Evolutionary conservation across 768 basidiomycete species (phyloP).

Genomic region (Leccinum fibrillosum): DNA sequence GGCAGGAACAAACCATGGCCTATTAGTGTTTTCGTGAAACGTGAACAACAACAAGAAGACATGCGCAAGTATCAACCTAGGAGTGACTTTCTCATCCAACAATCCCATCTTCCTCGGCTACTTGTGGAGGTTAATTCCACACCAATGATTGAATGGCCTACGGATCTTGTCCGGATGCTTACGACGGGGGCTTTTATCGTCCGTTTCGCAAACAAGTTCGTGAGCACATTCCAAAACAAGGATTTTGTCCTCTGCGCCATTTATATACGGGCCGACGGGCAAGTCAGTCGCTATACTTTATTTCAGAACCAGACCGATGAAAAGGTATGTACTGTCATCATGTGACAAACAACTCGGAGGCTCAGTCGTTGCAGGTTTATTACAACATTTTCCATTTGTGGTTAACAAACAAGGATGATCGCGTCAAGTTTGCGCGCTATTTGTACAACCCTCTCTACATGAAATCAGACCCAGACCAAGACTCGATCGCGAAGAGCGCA

Average conservation of each 20-base stretch:
- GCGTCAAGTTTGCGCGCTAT: background rate
- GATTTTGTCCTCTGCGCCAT: background rate
- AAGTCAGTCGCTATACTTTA: background rate
- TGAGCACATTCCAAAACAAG: background rate
- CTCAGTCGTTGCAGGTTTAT: background rate
- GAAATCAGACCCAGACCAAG: background rate
- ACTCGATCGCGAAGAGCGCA: background rate
- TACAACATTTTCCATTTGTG: background rate
- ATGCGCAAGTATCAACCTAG: background rate
- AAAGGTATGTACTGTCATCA: background rate
- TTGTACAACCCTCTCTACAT: background rate
- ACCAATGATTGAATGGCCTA: background rate
- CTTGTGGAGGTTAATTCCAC: background rate
- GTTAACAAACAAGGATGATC: background rate
- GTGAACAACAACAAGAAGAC: background rate
- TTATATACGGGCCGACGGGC: background rate
- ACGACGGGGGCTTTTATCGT: background rate
- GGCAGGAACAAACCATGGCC: background rate
- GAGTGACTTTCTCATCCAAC: background rate
- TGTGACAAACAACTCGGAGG: background rate
- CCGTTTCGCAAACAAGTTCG: conserved; percentile 12
- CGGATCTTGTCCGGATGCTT: background rate
- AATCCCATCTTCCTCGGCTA: background rate
- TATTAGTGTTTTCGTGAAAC: background rate
- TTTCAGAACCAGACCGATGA: background rate